Base-by-base conservation (phyloP, 164 flowering plant genomes). In the Akebia trifoliata region DNA sequence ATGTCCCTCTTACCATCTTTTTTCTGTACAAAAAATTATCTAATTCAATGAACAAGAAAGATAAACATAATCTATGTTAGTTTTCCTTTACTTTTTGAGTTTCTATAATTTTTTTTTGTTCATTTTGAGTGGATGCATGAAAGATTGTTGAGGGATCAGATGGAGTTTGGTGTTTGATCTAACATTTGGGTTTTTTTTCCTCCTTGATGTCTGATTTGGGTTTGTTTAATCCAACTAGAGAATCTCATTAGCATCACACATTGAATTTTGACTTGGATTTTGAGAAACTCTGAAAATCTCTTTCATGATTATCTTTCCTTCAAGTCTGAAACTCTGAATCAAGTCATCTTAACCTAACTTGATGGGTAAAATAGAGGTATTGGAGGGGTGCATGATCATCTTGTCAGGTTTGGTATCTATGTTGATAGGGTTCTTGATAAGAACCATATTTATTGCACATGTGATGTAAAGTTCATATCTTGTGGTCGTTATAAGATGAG, bases 11-110 rank as follows among this genome's bases (percentile, higher is more conserved):
- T 38, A 6, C 20, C 40, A 36, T 15, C 26, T 17, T 9, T 32
- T 31, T 31, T 45, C 59, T 65, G 59, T 65, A 65, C 63, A 65
- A 59, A 65, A 51, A 24, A 6, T n/a, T 24, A 59, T 65, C 59
- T 59, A 46, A 59, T 59, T 52, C 50, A 65, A 65, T 46, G 55
- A 56, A 51, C 31, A 43, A 50, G 32, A 59, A 59, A 53, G 28
- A 29, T 18, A 46, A 60, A 46, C 39, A 17, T 44, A 53, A 30
- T 31, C 49, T 14, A 25, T 51, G 3, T 17, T 20, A 14, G 6
- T 54, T 20, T 54, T 12, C 20, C 17, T 12, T 47, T 47, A 6
- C 21, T 14, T 53, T 0, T 18, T 35, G 26, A 26, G 40, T 29
- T 36, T 36, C 29, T 12, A 4, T 38, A 12, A 12, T 20, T 35